phyloP scores from a whole-genome alignment of 78 protist genomes.

The Speleostelium caveatum region DNA sequence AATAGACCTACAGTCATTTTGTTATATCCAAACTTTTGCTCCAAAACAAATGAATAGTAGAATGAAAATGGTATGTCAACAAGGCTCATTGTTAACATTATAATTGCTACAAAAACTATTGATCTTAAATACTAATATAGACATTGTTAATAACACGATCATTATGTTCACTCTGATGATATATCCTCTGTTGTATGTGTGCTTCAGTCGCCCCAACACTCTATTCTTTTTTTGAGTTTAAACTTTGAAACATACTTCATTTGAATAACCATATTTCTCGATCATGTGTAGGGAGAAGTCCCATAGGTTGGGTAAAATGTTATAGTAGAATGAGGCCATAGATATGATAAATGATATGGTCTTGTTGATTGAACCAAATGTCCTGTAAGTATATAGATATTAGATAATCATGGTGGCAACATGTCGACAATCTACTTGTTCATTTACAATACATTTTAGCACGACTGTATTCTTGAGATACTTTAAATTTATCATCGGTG shows the following conservation, averaged over 20 bases:
- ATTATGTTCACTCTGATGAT: neutral
- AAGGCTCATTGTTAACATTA: neutral
- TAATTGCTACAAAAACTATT: neutral
- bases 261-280: constrained; percentile 3
- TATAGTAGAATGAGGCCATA: neutral
- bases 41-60: constrained; percentile 87
- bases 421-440: neutral
- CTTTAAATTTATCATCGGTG: constrained; percentile 32
- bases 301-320: constrained; percentile 48
- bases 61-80: constrained; percentile 70
- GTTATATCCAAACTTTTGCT: constrained; percentile 89
- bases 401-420: neutral
- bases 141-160: neutral
- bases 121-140: constrained; percentile 38
- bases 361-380: neutral
- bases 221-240: too few species aligned
- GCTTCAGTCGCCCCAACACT: too few species aligned
- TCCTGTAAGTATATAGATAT: neutral
- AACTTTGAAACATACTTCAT: constrained; percentile 37
- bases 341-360: neutral
- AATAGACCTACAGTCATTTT: constrained; percentile 70
- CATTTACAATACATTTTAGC: constrained; percentile 46
- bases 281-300: neutral
- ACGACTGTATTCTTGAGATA: constrained; percentile 63
- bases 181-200: neutral